phyloP scores from a whole-genome alignment of 2,329 filamentous ascomycete genomes.

The Penicillium sp. region DNA sequence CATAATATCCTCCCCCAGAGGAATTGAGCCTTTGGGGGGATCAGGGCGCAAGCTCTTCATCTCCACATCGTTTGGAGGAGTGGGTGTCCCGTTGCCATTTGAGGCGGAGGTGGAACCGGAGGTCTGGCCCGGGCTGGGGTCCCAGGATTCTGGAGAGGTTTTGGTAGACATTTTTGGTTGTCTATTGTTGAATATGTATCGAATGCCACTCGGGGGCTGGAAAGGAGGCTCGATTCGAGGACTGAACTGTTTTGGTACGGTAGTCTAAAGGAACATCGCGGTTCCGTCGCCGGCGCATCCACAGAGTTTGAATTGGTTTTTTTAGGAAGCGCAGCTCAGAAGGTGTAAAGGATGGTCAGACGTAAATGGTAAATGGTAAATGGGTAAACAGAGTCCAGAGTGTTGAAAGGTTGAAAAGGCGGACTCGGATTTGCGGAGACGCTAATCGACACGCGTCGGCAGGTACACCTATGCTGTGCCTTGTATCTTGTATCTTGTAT shows the following conservation, averaged over 20 bases:
- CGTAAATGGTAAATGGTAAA: background rate
- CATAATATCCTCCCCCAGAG: conserved; percentile 80
- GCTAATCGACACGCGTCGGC: conserved; percentile 7
- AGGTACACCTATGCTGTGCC: background rate
- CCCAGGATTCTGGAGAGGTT: conserved; percentile 26
- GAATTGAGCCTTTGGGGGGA: conserved; percentile 37
- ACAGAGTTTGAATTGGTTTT: background rate
- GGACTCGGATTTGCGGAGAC: conserved; percentile 9
- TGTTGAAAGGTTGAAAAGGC: conserved; percentile 1
- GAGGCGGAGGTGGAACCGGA: conserved; percentile 27
- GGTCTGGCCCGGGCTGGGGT: conserved; percentile 25
- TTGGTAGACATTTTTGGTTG: conserved; percentile 29
- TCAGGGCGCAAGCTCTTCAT: conserved; percentile 39
- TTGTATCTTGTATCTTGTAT: background rate
- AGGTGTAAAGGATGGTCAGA: background rate
- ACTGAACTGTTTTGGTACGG: background rate
- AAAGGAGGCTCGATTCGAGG: conserved; percentile 14
- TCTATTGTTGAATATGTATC: background rate
- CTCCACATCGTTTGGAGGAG: conserved; percentile 41
- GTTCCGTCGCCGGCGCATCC: conserved; percentile 2
- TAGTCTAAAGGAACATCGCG: conserved; percentile 19
- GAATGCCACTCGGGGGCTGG: background rate
- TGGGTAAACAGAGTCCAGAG: background rate
- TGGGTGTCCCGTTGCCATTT: conserved; percentile 31
- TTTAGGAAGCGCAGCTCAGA: background rate